Evolutionary conservation across 805 yeast genomes (phyloP).

Genomic region (Starmerella bombicola): DNA sequence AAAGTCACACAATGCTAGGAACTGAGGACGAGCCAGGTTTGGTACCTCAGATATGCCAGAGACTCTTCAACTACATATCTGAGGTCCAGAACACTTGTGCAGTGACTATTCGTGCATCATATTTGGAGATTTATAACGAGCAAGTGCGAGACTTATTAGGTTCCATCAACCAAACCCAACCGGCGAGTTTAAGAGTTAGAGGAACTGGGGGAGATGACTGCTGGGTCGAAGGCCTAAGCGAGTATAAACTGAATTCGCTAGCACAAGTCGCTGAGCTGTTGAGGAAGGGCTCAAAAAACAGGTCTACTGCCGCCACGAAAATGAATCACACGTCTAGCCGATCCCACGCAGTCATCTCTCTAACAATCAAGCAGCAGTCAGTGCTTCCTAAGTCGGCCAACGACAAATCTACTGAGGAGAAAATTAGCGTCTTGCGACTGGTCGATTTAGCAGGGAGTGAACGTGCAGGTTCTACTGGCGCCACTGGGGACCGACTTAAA

Average conservation of each 20-base stretch:
- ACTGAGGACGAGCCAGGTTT: constrained; percentile 42
- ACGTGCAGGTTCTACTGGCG: constrained; percentile 49
- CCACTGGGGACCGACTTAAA: constrained; percentile 43
- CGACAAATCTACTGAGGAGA: constrained; percentile 32
- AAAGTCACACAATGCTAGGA: constrained; percentile 74
- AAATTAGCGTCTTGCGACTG: constrained; percentile 48
- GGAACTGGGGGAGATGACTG: constrained; percentile 59
- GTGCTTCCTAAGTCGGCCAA: constrained; percentile 21
- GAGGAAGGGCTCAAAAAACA: constrained; percentile 38
- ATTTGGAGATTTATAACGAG: constrained; percentile 68
- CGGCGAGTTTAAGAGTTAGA: constrained; percentile 38
- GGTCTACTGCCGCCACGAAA: constrained; percentile 62
- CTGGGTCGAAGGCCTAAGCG: constrained; percentile 54
- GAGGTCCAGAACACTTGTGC: constrained; percentile 30
- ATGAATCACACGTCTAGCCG: constrained; percentile 65
- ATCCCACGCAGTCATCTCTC: constrained; percentile 67
- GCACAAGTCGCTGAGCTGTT: constrained; percentile 40
- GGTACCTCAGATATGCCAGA: constrained; percentile 48
- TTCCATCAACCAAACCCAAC: constrained; percentile 1
- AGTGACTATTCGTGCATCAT: constrained; percentile 42
- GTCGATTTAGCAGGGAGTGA: constrained; percentile 83
- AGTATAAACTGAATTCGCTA: constrained; percentile 38
- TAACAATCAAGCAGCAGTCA: constrained; percentile 46
- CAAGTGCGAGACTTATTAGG: constrained; percentile 52
- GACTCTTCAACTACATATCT: constrained; percentile 38